Evolutionary conservation across 108 stramenopile species (phyloP), one percentile per base, ranked within the genome.

Genomic region (Asterionellopsis glacialis): DNA sequence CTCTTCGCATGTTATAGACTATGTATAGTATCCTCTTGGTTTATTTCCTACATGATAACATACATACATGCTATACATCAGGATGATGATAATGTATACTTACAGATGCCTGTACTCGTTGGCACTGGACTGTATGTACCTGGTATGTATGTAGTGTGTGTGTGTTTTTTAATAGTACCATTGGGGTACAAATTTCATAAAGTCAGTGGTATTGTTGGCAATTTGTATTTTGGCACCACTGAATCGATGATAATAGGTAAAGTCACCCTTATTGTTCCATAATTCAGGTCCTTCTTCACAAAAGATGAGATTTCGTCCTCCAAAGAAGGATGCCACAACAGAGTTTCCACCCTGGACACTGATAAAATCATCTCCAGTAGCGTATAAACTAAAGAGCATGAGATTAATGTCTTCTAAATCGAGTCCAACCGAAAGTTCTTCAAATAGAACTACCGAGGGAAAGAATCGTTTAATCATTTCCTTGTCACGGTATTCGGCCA

Each of bases 311-410:
- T 48, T 48, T 2, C 21, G 19, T 19, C 47, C 47, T 48, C 47
- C 47, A 48, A 48, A 48, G 19, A 48, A 48, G 16, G 47, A 48
- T 19, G 47, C 47, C 21, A 48, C 47, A 7, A 48, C 47, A 21
- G 47, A 48, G 9, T 48, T 48, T 21, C 47, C 47, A 48, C 47
- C 47, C 9, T 48, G 47, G 47, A 48, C 47, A 21, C 47, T 48
- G 21, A 48, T 48, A 48, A 48, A 48, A 5, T 48, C 21, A 4
- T 21, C 4, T 4, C 19, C 16, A 7, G 21, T 16, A 5, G 47
- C 47, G 9, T 21, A 16, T 9, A 48, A 21, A 19, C 19, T 19
- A 9, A 48, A 21, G 4, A 48, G 5, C 47, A 48, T 16, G 19
- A 48, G 21, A 21, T 48, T 48, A 5, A 48, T 16, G 5, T 48